A percentile compares a stretch with the other conserved stretches of the same genome.
phyloP scores from a whole-genome alignment of 140 eudicot species.

The Flaveria floridana region DNA sequence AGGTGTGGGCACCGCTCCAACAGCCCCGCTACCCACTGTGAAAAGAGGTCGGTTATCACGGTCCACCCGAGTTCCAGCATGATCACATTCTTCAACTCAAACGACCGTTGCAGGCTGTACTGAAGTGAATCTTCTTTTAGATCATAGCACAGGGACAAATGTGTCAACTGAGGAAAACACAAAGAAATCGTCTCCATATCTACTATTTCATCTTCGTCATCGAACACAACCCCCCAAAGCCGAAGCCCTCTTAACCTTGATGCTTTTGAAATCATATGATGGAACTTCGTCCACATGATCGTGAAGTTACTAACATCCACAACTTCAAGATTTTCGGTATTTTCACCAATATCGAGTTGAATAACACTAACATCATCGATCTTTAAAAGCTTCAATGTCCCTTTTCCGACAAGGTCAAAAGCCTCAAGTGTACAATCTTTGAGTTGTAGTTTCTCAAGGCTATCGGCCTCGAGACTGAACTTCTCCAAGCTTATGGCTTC shows the following conservation, averaged over 20 bases:
- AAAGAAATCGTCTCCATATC: constrained; percentile 67
- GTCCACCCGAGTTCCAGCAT: constrained; percentile 82
- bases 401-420: constrained; percentile 76
- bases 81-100: constrained; percentile 58
- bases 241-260: constrained; percentile 60
- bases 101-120: constrained; percentile 54
- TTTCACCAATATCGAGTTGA: constrained; percentile 85
- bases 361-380: constrained; percentile 87
- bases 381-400: constrained; percentile 57
- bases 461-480: constrained; percentile 68
- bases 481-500: constrained; percentile 81
- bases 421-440: constrained; percentile 80
- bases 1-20: constrained; percentile 71
- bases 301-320: constrained; percentile 92
- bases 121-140: constrained; percentile 59
- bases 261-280: constrained; percentile 73
- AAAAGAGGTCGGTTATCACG: constrained; percentile 58
- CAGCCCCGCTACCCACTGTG: constrained; percentile 64
- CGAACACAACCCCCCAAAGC: constrained; percentile 86
- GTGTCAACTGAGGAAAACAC: constrained; percentile 67
- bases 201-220: constrained; percentile 78
- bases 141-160: constrained; percentile 66
- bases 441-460: constrained; percentile 65
- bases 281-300: constrained; percentile 81
- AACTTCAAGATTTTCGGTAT: constrained; percentile 73